phyloP scores from a whole-genome alignment of 495 filamentous ascomycete species.

The Chaetomium fimeti region DNA sequence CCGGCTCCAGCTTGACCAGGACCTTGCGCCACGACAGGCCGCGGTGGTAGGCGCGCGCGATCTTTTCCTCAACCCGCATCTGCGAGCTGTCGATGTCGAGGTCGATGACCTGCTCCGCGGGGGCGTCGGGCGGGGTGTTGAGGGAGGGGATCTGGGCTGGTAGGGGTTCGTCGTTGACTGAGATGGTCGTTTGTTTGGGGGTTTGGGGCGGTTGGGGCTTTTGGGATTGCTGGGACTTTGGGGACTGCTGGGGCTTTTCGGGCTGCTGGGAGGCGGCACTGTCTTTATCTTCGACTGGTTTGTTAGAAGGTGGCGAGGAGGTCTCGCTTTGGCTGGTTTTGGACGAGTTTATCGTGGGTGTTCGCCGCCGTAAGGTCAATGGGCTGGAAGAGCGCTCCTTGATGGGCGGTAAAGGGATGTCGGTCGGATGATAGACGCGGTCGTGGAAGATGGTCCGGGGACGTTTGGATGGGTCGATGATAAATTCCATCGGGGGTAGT shows the following conservation, averaged over 20 bases:
- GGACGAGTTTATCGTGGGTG: conserved; percentile 16
- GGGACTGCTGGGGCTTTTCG: neutral
- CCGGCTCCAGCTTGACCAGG: conserved; percentile 88
- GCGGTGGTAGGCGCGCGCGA: conserved; percentile 89
- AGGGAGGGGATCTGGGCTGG: conserved; percentile 26
- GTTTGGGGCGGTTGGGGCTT: neutral
- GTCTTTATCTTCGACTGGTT: conserved; percentile 29
- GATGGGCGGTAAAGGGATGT: conserved; percentile 80
- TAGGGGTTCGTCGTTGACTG: conserved; percentile 7
- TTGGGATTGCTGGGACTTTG: conserved; percentile 20
- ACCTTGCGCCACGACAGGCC: conserved; percentile 94
- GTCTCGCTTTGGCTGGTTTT: conserved; percentile 19
- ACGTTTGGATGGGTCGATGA: conserved; percentile 78
- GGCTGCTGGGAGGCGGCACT: conserved; percentile 32
- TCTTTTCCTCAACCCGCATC: conserved; percentile 95
- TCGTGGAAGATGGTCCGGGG: conserved; percentile 95
- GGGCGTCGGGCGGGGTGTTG: neutral
- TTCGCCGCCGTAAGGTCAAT: conserved; percentile 36
- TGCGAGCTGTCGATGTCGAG: conserved; percentile 50
- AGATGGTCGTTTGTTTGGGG: conserved; percentile 6
- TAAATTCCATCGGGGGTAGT: conserved; percentile 72
- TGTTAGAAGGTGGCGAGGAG: conserved; percentile 23
- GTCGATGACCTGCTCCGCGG: conserved; percentile 29
- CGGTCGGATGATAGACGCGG: conserved; percentile 86
- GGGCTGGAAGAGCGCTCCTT: conserved; percentile 53